Evolutionary conservation across 75 land plant genomes (phyloP), one percentile per base, ranked within the genome.

Genomic region (Cupressus sempervirens): DNA sequence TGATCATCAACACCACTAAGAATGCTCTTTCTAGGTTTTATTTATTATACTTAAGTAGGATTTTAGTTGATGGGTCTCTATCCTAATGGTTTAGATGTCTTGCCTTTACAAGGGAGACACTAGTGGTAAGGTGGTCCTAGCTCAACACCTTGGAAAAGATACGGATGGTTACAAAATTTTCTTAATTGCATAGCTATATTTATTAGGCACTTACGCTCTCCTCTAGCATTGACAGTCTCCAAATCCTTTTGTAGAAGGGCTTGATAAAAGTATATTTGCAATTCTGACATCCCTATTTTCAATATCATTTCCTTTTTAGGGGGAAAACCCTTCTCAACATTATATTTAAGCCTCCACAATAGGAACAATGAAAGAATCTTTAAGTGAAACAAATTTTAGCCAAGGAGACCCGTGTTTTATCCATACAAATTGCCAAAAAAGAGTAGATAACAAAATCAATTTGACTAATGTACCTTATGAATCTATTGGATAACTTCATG

Each of bases 301-400:
- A 98, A 93, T 34, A 98, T 98, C 9, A 98, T 98, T 87, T 98
- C 99, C 86, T 96, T 98, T 85, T 98, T 98, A 16, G 99, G 99
- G 85, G 99, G 99, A 86, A 98, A 86, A 18, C 98, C 99, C 87
- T 94, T 96, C 85, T 98, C 99, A 72, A 98, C 99, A 89, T 98
- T 98, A 56, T 98, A 98, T 82, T 98, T 98, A 75, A 98, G 87
- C 74, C 99, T 93, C 53, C 99, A 86, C 1, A 98, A 90, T 38
- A 98, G 94, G 85, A 98, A 98, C 45, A 98, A 98, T 20, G 98
- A 92, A 40, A 98, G 92, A 41, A 96, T 97, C 98, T 96, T 26
- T 74, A 87, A 67, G 40, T 76, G 74, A 84, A 62, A 35, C 76
- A 65, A 72, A 80, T 41, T 32, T 72, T 16, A 3, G 34, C 94